phyloP scores from a whole-genome alignment of 2,329 filamentous ascomycete species.

The Fusarium paranaense region DNA sequence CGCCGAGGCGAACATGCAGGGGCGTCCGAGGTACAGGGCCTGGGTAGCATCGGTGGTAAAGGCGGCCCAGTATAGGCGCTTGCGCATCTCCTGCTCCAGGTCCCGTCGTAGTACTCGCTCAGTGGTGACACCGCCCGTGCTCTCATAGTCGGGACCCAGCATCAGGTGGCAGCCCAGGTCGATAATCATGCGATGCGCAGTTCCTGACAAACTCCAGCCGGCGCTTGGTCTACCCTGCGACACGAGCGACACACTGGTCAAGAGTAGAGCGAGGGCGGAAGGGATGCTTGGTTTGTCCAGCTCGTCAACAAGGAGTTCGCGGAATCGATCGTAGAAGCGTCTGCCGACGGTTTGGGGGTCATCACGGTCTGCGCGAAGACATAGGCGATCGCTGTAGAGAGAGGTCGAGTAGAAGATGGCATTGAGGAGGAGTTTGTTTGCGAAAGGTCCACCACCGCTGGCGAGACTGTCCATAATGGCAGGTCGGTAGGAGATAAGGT shows the following conservation, averaged over 20 bases:
- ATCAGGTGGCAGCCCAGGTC: constrained; percentile 53
- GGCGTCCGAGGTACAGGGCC: constrained; percentile 49
- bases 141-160: constrained; percentile 44
- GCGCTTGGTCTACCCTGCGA: constrained; percentile 50
- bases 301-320: constrained; percentile 49
- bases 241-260: constrained; percentile 48
- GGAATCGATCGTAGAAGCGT: constrained; percentile 53
- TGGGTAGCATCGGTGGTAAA: constrained; percentile 50
- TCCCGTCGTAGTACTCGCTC: constrained; percentile 44
- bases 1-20: constrained; percentile 47
- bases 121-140: constrained; percentile 39
- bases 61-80: constrained; percentile 51
- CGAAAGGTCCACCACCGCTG: constrained; percentile 49
- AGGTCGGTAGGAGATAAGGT: constrained; percentile 53
- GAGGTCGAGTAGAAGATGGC: constrained; percentile 55
- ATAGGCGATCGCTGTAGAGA: constrained; percentile 52
- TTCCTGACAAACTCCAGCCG: constrained; percentile 51
- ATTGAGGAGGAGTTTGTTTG: constrained; percentile 53
- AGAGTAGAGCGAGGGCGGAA: constrained; percentile 50
- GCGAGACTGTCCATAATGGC: constrained; percentile 53
- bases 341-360: constrained; percentile 51
- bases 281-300: constrained; percentile 52
- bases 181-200: constrained; percentile 54
- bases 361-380: constrained; percentile 48
- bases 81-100: constrained; percentile 49